Base-by-base conservation (phyloP, 2,329 filamentous ascomycete species). In the Fusarium sp. region DNA sequence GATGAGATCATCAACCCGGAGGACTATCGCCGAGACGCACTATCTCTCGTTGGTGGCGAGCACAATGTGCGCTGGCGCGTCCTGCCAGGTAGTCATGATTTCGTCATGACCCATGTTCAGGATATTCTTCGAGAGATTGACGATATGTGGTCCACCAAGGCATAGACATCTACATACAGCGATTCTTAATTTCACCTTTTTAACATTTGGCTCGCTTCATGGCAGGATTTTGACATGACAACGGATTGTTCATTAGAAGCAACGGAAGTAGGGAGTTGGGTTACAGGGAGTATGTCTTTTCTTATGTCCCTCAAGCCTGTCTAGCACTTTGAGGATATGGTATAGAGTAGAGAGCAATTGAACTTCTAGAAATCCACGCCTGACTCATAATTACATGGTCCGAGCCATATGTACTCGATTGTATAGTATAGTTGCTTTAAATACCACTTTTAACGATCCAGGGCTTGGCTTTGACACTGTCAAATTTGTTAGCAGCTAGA, bases 401-500 rank as follows among this genome's bases (percentile, higher is more conserved):
- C 18, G 36, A 39, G 15, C 31, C 17, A 28, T 15, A 36, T 48
- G 31, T 34, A 22, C n/a, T 45, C 20, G 8, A 38, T 26, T 31
- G 20, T n/a, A 44, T 11, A 24, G 20, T n/a, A 40, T 11, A 24
- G n/a, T 22, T 20, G 20, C 24, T 34, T 17, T 15, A 43, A 42
- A 26, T n/a, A 34, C 20, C 26, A 42, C 46, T 22, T 42, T 57
- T 78, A 88, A 66, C 84, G 80, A 67, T 88, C 86, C 6, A 88
- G 81, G 46, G 86, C 86, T 72, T 89, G 87, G 61, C 86, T 88
- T 74, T 88, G 86, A 66, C 87, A 89, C 86, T 88, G 18, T 63
- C 76, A 20, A 58, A n/a, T 24, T 13, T 33, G 69, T 78, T 66
- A 80, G 75, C 48, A 69, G 5, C 10, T 42, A 18, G 9, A 9